Percentiles rank a stretch among this genome's conserved stretches.
phyloP scores from a whole-genome alignment of 306 rosid genomes.

The Dicorynia guianensis region DNA sequence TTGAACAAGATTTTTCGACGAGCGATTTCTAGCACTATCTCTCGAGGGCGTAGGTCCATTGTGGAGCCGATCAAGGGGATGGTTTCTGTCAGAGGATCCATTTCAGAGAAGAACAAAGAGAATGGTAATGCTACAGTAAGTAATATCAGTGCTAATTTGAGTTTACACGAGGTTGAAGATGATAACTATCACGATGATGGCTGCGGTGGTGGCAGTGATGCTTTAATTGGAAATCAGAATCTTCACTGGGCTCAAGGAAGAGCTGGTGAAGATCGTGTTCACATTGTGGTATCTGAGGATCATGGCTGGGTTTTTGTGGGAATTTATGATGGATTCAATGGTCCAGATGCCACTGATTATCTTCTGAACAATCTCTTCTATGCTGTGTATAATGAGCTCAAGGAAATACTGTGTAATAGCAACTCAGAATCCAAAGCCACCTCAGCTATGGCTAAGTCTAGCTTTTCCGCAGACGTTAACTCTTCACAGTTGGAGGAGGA shows the following conservation, averaged over 20 bases:
- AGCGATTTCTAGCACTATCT: slow-evolving; percentile 39
- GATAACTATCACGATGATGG: slow-evolving; percentile 35
- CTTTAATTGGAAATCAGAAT: slow-evolving; percentile 48
- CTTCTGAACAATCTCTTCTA: slow-evolving; percentile 66
- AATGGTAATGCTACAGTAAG: slow-evolving; percentile 42
- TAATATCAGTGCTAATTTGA: slow-evolving; percentile 38
- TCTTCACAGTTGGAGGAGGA: slow-evolving; percentile 14
- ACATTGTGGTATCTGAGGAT: slow-evolving; percentile 76
- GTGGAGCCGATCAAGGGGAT: slow-evolving; percentile 34
- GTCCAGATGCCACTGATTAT: slow-evolving; percentile 92
- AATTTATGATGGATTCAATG: slow-evolving; percentile 90
- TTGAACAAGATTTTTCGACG: slow-evolving; percentile 51
- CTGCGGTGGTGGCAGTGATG: slow-evolving; percentile 37
- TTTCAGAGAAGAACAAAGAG: slow-evolving; percentile 43
- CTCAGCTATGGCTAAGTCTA: slow-evolving; percentile 2
- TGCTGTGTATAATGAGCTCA: slow-evolving; percentile 61
- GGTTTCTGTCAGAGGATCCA: slow-evolving; percentile 33
- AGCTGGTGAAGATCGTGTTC: slow-evolving; percentile 88
- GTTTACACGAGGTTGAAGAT: slow-evolving; percentile 35
- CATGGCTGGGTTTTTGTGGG: slow-evolving; percentile 88
- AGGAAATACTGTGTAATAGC: slow-evolving; percentile 55
- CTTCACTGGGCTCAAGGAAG: slow-evolving; percentile 91
- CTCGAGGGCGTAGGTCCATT: slow-evolving; percentile 33
- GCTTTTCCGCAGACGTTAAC: slow-evolving; percentile 19
- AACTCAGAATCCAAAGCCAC: slow-evolving; percentile 37